These are phyloP conservation scores for Lithospermum erythrorhizon DNA, from an alignment of 257 asterid genomes.

Conservation along the genomic window DNA sequence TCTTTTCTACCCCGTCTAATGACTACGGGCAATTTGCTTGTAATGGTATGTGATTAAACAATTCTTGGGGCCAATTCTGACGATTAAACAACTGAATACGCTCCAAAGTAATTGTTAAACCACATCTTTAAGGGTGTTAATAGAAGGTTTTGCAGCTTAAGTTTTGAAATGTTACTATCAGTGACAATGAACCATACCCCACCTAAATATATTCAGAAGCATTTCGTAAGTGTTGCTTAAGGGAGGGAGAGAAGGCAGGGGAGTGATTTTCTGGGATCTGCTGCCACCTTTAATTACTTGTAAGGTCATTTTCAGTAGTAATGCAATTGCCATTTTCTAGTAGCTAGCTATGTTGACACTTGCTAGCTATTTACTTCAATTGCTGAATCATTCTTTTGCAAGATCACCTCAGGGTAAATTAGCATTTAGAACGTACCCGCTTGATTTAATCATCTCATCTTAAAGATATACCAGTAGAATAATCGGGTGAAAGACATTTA, in stretches of 20 bases:
- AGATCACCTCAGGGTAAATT: neutral
- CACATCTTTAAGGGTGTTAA: conserved; percentile 30
- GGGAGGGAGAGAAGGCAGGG: too few species aligned
- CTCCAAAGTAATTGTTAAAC: too few species aligned
- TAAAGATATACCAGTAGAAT: too few species aligned
- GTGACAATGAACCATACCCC: neutral
- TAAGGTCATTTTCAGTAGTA: conserved; percentile 21
- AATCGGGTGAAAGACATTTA: too few species aligned
- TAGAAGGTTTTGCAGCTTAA: conserved; percentile 17
- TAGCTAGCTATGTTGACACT: conserved; percentile 5
- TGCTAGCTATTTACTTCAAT: neutral
- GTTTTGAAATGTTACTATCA: conserved; percentile 27
- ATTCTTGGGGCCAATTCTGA: too few species aligned
- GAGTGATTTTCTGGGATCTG: conserved; percentile 45
- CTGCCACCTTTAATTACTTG: conserved; percentile 20
- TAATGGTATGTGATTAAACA: too few species aligned
- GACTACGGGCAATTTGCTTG: too few species aligned
- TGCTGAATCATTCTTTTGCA: neutral
- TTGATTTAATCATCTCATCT: too few species aligned
- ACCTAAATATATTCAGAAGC: conserved; percentile 1
- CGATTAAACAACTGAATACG: too few species aligned
- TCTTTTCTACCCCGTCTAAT: too few species aligned
- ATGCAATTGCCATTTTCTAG: neutral
- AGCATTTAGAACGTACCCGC: too few species aligned
- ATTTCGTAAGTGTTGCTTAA: conserved; percentile 28